Conservation (phyloP, 129 eudicot species). For the Silybum marianum region DNA sequence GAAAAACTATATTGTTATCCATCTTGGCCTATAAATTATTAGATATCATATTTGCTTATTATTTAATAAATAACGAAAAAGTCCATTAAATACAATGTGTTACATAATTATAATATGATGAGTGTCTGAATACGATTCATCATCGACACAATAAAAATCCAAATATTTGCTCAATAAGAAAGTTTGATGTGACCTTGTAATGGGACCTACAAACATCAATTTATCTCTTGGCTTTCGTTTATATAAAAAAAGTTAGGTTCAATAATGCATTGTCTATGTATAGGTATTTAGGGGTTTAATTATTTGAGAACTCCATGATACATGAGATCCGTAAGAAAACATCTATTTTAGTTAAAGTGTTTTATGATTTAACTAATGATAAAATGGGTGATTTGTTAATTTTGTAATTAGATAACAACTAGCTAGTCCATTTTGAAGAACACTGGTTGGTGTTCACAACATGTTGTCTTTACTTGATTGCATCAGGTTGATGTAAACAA, state of each 20-base stretch:
- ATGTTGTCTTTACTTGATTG: too few relatives aligned
- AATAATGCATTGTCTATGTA: conserved; percentile 49
- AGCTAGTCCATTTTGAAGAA: too few relatives aligned
- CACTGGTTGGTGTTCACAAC: too few relatives aligned
- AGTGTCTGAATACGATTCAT: conserved; percentile 46
- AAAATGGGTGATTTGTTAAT: too few relatives aligned
- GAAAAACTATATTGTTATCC: neutral
- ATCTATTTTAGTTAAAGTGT: too few relatives aligned
- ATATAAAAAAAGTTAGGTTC: conserved; percentile 24
- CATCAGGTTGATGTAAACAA: too few relatives aligned
- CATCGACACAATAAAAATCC: conserved; percentile 44
- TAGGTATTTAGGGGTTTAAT: neutral
- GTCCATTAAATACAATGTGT: neutral
- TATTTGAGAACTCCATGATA: too few relatives aligned
- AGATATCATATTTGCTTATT: neutral
- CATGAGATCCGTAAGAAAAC: too few relatives aligned
- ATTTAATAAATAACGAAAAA: neutral
- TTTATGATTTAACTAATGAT: too few relatives aligned
- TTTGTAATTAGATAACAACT: too few relatives aligned
- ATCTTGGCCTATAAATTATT: neutral
- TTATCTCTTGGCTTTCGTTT: conserved; percentile 22
- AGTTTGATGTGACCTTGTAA: conserved; percentile 38
- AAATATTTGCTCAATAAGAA: conserved; percentile 54
- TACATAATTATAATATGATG: conserved; percentile 11
- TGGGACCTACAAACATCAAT: conserved; percentile 30